phyloP scores from a whole-genome alignment of 176 grass and related monocot species.

The Oryza punctata region DNA sequence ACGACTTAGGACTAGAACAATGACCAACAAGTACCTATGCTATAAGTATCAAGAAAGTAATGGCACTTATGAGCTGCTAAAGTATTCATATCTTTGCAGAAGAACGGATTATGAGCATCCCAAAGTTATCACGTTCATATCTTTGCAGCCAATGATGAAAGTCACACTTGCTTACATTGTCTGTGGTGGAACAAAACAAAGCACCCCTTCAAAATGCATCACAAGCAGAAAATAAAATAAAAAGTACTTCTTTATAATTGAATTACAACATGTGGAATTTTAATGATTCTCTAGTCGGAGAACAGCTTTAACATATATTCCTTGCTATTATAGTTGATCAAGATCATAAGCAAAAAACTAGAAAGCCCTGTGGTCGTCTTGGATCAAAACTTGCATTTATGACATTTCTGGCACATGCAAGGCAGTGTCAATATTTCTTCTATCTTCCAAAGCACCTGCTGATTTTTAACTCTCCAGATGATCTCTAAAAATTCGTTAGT shows the following conservation, averaged over 20 bases:
- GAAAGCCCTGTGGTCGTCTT: neutral
- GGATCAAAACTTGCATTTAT: neutral
- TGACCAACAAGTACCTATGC: neutral
- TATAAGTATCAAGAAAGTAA: neutral
- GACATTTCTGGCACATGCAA: neutral
- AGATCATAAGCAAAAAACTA: neutral
- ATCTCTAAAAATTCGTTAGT: neutral
- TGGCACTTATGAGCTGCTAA: neutral
- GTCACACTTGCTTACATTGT: neutral
- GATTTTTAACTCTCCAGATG: constrained; percentile 2
- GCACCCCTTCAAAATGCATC: neutral
- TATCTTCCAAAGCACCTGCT: too few species aligned
- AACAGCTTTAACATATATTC: neutral
- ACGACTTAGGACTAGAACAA: neutral
- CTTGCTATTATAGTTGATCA: neutral
- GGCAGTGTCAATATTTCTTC: neutral
- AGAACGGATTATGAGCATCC: constrained; percentile 1
- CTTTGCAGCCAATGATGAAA: neutral
- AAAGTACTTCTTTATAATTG: neutral
- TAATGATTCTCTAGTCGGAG: neutral
- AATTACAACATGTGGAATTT: neutral
- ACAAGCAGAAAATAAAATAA: neutral
- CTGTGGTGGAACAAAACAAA: neutral
- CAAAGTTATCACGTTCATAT: neutral
- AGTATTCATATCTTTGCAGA: neutral